Base-by-base conservation (phyloP, 2,329 filamentous ascomycete species). In the Ophiostoma sp. region DNA sequence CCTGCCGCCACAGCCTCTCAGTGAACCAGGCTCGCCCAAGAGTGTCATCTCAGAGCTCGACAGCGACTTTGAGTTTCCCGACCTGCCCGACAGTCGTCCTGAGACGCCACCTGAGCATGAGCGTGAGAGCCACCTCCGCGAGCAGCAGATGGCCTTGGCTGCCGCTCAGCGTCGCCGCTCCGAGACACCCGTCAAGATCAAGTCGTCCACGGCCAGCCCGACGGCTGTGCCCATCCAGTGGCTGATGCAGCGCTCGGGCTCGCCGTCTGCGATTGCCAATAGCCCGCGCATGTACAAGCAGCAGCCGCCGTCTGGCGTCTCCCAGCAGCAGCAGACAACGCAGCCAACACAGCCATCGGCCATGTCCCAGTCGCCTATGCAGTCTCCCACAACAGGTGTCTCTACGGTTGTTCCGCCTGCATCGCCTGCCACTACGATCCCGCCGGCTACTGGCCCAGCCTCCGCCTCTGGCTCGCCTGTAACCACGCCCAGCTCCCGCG, bases 1-100 rank as follows among this genome's bases (percentile, higher is more conserved):
- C 50, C 82, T 92, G 52, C 90, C 90, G 71, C 89, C 89, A 55
- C 89, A 89, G 71, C 89, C 90, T 70, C 89, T 89, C 42, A 91
- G 88, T 78, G 84, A 85, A 75, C 85, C 88, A 74, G 83, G 83
- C 55, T 87, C 87, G 70, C 87, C 87, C 33, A 63, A 70, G 9
- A 69, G 66, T 9, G 19, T 74, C 75, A 78, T 74, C 72, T 15
- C 22, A 9, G 77, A 75, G 55, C 61, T 77, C 33, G 77, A 80
- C 66, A 25, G n/a, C 61, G 78, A 81, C 45, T 76, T 82, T 2
- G 80, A 84, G 48, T 81, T 90, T 50, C 89, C 89, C 2, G 78
- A 82, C 72, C 83, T 91, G 25, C 89, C 89, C 36, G 87, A 89
- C 28, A 91, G 89, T 78, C 86, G 88, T 22, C 88, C 89, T 4